phyloP scores from a whole-genome alignment of 495 filamentous ascomycete species.

The Pyronema domesticum region DNA sequence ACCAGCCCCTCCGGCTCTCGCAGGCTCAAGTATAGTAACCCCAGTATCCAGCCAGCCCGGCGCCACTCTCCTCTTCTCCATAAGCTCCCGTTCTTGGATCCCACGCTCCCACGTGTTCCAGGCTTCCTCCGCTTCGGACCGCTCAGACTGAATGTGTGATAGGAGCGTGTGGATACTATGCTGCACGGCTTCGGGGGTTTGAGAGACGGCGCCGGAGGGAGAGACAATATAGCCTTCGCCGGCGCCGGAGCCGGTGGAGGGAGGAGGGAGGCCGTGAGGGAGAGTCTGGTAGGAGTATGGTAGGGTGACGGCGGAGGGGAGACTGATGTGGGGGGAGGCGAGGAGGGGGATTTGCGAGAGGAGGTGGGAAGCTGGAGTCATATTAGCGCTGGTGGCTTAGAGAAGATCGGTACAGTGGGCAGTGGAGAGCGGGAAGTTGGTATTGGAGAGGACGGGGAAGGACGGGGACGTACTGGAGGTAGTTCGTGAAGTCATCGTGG shows the following conservation, averaged over 20 bases:
- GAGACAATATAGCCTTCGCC: constrained; percentile 21
- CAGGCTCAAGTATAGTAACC: constrained; percentile 63
- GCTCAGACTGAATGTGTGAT: constrained; percentile 56
- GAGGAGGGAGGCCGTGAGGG: constrained; percentile 66
- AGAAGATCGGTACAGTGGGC: no score
- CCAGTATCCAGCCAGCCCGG: constrained; percentile 92
- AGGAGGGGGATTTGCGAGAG: constrained; percentile 84
- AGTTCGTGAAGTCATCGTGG: no score
- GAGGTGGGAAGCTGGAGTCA: constrained; percentile 45
- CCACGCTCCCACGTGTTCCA: constrained; percentile 52
- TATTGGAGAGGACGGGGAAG: no score
- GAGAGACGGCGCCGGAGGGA: constrained; percentile 18
- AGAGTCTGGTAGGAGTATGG: constrained; percentile 90
- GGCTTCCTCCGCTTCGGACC: constrained; percentile 43
- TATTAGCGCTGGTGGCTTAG: no score
- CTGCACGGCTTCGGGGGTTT: constrained; percentile 23
- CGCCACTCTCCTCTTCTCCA: constrained; percentile 78
- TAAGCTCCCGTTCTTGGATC: constrained; percentile 59
- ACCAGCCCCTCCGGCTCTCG: constrained; percentile 20
- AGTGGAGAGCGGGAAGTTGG: no score
- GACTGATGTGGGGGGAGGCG: constrained; percentile 83
- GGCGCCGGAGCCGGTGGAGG: constrained; percentile 38
- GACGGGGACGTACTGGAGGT: no score
- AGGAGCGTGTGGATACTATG: constrained; percentile 22
- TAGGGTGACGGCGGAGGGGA: constrained; percentile 75